Conservation (phyloP, 352 stramenopile species). For the Phytophthora cryptogea region DNA sequence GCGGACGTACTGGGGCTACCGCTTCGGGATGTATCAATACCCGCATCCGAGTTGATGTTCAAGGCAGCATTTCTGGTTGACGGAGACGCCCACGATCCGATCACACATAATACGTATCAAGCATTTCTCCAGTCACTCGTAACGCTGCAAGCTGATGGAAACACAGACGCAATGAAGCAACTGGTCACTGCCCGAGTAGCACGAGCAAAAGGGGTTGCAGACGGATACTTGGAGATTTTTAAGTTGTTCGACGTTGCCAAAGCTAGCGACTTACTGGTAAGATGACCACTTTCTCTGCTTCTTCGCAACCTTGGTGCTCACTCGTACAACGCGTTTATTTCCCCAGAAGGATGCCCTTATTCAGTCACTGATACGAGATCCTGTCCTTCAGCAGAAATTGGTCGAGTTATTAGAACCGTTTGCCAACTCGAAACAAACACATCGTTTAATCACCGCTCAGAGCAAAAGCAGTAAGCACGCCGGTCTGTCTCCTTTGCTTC, state of each 20-base stretch:
- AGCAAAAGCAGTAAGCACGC: background rate
- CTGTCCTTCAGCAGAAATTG: slow-evolving; percentile 31
- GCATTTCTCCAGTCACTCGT: slow-evolving; percentile 38
- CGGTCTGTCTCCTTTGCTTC: slow-evolving; percentile 36
- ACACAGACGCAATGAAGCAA: slow-evolving; percentile 28
- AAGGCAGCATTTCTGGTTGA: slow-evolving; percentile 58
- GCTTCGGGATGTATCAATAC: slow-evolving; percentile 23
- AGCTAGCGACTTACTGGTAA: slow-evolving; percentile 40
- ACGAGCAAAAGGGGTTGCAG: slow-evolving; percentile 23
- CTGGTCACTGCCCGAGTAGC: slow-evolving; percentile 33
- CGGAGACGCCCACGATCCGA: background rate
- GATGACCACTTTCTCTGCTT: background rate
- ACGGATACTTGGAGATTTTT: slow-evolving; percentile 22
- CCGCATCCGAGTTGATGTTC: slow-evolving; percentile 47
- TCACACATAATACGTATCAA: slow-evolving; percentile 27
- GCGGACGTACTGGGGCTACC: slow-evolving; percentile 52
- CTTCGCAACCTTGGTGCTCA: slow-evolving; percentile 4
- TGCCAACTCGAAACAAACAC: background rate
- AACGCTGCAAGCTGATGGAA: slow-evolving; percentile 19
- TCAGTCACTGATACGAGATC: slow-evolving; percentile 26
- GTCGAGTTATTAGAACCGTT: slow-evolving; percentile 29
- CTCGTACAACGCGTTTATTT: background rate
- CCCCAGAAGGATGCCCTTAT: slow-evolving; percentile 15
- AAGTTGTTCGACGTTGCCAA: slow-evolving; percentile 21
- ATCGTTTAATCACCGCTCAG: background rate